Percentiles rank a stretch among this genome's conserved stretches.
These are phyloP conservation scores for Didymella lethalis DNA, from an alignment of 2,329 filamentous ascomycete genomes.

Conservation along the genomic window DNA sequence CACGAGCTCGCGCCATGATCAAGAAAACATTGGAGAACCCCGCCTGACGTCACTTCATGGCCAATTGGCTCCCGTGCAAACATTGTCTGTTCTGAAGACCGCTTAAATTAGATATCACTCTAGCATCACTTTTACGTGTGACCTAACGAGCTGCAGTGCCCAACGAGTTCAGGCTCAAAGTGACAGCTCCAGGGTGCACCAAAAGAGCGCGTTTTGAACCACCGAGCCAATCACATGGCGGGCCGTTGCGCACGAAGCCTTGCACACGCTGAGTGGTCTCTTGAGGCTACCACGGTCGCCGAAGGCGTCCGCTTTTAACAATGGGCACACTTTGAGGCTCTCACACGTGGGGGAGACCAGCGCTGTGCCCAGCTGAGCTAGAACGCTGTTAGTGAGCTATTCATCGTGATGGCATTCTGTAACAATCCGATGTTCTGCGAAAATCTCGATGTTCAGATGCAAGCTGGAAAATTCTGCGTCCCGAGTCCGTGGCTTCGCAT, in stretches of 20 bases:
- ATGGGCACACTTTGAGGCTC: constrained; percentile 9
- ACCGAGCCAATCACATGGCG: constrained; percentile 12
- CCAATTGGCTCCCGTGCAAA: constrained; percentile 1
- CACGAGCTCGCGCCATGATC: constrained; percentile 17
- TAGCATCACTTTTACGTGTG: constrained; percentile 10
- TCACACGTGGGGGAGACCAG: constrained; percentile 19
- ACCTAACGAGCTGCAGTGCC: background rate
- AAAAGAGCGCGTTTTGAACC: background rate
- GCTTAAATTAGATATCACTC: constrained; percentile 3
- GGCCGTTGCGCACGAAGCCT: constrained; percentile 9
- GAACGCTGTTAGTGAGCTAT: constrained; percentile 10
- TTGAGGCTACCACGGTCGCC: constrained; percentile 14
- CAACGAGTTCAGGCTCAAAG: background rate
- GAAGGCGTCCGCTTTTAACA: constrained; percentile 13
- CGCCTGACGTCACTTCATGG: constrained; percentile 20
- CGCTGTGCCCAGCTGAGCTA: constrained; percentile 12
- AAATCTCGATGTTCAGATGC: constrained; percentile 13
- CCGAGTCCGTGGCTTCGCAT: background rate
- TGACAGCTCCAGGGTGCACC: constrained; percentile 6
- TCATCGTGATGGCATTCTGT: constrained; percentile 22
- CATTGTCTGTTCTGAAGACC: background rate
- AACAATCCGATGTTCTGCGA: constrained; percentile 23
- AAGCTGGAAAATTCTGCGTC: constrained; percentile 13
- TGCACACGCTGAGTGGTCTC: constrained; percentile 8
- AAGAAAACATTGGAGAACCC: constrained; percentile 25